Evolutionary conservation across 768 basidiomycete genomes (phyloP).

Genomic region (Mycena vulgaris): DNA sequence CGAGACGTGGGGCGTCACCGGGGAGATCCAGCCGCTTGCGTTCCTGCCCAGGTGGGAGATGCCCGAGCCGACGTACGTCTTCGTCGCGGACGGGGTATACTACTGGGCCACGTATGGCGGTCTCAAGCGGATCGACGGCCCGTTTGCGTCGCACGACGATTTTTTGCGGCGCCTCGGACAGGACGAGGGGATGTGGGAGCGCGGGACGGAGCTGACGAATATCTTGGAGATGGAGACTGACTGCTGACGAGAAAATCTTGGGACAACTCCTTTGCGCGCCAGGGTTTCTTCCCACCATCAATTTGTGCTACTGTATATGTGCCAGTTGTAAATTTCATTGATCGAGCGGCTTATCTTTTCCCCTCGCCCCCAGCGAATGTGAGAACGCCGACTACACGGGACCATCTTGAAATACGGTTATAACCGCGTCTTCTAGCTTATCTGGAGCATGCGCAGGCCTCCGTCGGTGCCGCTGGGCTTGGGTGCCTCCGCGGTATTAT

Average conservation of each 20-base stretch:
- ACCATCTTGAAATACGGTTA: too few relatives aligned
- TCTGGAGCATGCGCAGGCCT: too few relatives aligned
- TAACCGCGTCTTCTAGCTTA: too few relatives aligned
- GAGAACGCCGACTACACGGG: too few relatives aligned
- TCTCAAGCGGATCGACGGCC: conserved; percentile 8
- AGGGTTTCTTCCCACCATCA: too few relatives aligned
- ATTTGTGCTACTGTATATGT: too few relatives aligned
- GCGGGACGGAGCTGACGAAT: not conserved
- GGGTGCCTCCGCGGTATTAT: too few relatives aligned
- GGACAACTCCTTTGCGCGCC: too few relatives aligned
- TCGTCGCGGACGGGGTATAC: conserved; percentile 6
- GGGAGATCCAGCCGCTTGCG: conserved; percentile 1
- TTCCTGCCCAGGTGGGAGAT: not conserved
- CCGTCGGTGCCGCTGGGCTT: too few relatives aligned
- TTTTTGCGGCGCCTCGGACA: conserved; percentile 11
- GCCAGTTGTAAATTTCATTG: too few relatives aligned
- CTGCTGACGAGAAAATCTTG: not conserved
- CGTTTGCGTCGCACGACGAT: conserved; percentile 6
- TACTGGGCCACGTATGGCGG: conserved; percentile 7
- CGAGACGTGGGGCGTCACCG: not conserved
- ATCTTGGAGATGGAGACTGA: not conserved
- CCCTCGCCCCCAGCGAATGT: too few relatives aligned
- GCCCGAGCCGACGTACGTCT: not conserved
- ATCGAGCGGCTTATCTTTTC: too few relatives aligned
- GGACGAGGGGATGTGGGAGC: not conserved